phyloP scores from a whole-genome alignment of 2,329 filamentous ascomycete genomes.

The Sporothrix humicola region DNA sequence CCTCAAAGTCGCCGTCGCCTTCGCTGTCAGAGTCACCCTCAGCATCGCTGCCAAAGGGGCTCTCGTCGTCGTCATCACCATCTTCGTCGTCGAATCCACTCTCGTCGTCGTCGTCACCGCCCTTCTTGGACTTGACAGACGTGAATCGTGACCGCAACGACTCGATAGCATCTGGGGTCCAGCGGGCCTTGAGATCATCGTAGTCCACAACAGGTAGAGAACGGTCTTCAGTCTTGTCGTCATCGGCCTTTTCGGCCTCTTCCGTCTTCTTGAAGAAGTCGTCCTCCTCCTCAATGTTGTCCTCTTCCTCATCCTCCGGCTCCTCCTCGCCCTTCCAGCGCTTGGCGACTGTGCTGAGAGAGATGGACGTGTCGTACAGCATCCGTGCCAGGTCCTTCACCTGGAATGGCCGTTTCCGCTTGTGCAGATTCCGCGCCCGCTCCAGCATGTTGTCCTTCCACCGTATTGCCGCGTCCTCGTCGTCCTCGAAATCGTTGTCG shows the following conservation, averaged over 20 bases:
- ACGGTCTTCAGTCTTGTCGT: slow-evolving; percentile 76
- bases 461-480: slow-evolving; percentile 66
- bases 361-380: slow-evolving; percentile 84
- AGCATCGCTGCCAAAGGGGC: slow-evolving; percentile 49
- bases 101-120: slow-evolving; percentile 65
- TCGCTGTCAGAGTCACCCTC: slow-evolving; percentile 65
- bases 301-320: slow-evolving; percentile 56
- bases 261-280: slow-evolving; percentile 72
- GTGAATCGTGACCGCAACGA: slow-evolving; percentile 77
- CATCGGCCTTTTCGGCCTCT: slow-evolving; percentile 70
- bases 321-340: slow-evolving; percentile 76
- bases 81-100: slow-evolving; percentile 65
- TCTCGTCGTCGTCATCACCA: slow-evolving; percentile 52
- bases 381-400: slow-evolving; percentile 82
- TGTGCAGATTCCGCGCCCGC: slow-evolving; percentile 74
- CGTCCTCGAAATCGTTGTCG: slow-evolving; percentile 61
- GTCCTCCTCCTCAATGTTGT: slow-evolving; percentile 55
- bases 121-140: slow-evolving; percentile 48
- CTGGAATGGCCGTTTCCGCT: slow-evolving; percentile 72
- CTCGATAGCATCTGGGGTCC: slow-evolving; percentile 81
- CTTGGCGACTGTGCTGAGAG: slow-evolving; percentile 74
- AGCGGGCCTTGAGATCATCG: slow-evolving; percentile 79
- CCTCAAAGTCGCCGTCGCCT: slow-evolving; percentile 82
- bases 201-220: slow-evolving; percentile 81
- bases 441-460: slow-evolving; percentile 91